Evolutionary conservation across 2,329 filamentous ascomycete species (phyloP).

Genomic region (Talaromyces atroroseus): DNA sequence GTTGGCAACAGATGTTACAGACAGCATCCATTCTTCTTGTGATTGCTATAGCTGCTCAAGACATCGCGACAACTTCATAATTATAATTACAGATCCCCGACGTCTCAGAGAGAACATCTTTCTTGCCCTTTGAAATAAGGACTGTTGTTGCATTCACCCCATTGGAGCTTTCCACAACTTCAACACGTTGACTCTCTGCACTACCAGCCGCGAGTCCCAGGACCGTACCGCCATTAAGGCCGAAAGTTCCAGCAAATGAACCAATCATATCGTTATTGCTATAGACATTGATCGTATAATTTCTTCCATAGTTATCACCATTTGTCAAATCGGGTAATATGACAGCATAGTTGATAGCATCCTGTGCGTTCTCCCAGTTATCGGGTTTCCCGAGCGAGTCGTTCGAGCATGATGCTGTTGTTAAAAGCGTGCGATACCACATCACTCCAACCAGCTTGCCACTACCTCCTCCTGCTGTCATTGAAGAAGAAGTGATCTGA

Average conservation of each 20-base stretch:
- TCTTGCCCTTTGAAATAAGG: conserved; percentile 8
- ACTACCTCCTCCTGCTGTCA: background rate
- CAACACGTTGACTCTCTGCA: conserved; percentile 11
- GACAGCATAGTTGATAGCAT: conserved; percentile 13
- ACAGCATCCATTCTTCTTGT: too few species aligned
- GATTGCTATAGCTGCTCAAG: background rate
- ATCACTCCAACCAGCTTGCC: conserved; percentile 21
- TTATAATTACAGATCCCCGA: conserved; percentile 14
- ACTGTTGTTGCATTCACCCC: background rate
- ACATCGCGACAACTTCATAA: conserved; percentile 13
- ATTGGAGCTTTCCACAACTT: conserved; percentile 8
- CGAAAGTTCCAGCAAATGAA: background rate
- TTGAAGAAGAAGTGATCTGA: conserved; percentile 16
- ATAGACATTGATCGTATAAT: conserved; percentile 12
- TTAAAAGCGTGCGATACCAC: conserved; percentile 21
- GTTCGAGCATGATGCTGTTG: conserved; percentile 5
- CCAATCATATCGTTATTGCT: conserved; percentile 13
- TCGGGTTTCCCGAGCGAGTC: background rate
- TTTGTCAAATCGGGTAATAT: background rate
- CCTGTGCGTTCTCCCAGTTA: conserved; percentile 8
- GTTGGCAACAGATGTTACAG: too few species aligned
- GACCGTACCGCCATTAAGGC: conserved; percentile 9
- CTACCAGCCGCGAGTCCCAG: conserved; percentile 10
- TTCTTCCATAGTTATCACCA: background rate
- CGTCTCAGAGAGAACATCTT: conserved; percentile 9